Conservation (phyloP, 1,284 basidiomycete species). For the Ustilago tritici region DNA sequence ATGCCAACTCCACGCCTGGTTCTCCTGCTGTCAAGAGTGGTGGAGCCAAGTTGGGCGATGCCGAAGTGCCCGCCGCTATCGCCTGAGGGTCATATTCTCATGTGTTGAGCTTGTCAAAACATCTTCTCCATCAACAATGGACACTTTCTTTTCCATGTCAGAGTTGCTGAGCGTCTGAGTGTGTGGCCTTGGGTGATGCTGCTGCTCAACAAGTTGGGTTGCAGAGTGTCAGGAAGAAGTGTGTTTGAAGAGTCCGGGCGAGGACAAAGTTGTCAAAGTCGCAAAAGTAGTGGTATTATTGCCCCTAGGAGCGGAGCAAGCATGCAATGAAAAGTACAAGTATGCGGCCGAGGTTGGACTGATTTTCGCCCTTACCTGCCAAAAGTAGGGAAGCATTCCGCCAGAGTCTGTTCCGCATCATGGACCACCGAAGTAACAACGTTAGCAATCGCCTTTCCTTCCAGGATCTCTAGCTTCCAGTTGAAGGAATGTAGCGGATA, state of each 20-base stretch:
- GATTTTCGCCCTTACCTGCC: conserved; percentile 21
- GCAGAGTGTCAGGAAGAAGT: background rate
- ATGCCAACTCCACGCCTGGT: conserved; percentile 28
- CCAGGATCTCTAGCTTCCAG: background rate
- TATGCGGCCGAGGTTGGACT: background rate
- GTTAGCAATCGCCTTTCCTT: background rate
- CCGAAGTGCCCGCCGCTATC: conserved; percentile 38
- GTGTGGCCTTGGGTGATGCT: background rate
- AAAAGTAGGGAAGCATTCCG: conserved; percentile 49
- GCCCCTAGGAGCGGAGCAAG: background rate
- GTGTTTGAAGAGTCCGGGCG: background rate
- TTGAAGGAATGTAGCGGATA: background rate
- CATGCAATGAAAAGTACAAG: background rate
- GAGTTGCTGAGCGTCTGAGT: background rate
- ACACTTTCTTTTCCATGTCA: conserved; percentile 1
- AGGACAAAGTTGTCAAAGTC: background rate
- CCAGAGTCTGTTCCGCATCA: conserved; percentile 32
- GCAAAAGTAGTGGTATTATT: conserved; percentile 1
- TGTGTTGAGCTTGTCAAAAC: background rate
- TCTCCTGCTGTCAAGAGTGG: conserved; percentile 22
- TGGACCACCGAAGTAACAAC: background rate
- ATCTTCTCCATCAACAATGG: background rate
- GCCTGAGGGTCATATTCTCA: conserved; percentile 7
- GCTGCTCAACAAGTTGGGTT: background rate
- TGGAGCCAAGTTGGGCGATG: conserved; percentile 18